Conservation (phyloP, 2,329 filamentous ascomycete species). For the Volutella citrinella region DNA sequence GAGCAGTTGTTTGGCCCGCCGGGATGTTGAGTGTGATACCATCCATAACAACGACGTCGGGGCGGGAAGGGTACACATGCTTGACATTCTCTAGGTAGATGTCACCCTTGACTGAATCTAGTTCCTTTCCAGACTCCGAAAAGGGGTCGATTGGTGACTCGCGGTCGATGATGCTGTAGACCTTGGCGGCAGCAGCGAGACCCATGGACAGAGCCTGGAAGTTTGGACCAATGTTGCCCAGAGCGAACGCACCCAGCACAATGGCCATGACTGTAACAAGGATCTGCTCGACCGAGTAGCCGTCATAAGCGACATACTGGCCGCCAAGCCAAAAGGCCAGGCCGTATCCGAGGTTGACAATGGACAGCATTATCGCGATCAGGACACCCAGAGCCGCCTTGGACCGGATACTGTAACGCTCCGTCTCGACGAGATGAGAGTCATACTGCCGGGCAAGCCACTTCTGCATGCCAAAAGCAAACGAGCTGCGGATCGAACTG, state of each 20-base stretch:
- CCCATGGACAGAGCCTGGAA: constrained; percentile 73
- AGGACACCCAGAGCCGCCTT: constrained; percentile 67
- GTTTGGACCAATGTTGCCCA: constrained; percentile 77
- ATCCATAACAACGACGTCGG: constrained; percentile 37
- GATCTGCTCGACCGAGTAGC: constrained; percentile 63
- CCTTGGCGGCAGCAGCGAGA: constrained; percentile 76
- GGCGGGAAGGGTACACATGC: constrained; percentile 51
- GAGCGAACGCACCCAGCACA: constrained; percentile 77
- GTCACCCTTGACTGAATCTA: constrained; percentile 25
- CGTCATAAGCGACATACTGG: constrained; percentile 60
- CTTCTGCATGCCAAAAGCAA: constrained; percentile 82
- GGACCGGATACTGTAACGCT: constrained; percentile 65
- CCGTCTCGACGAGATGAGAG: constrained; percentile 61
- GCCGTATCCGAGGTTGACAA: constrained; percentile 75
- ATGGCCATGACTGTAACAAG: constrained; percentile 77
- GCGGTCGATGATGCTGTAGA: constrained; percentile 81
- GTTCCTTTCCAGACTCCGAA: constrained; percentile 26
- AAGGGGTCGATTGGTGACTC: constrained; percentile 38
- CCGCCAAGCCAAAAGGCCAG: constrained; percentile 78
- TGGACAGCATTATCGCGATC: constrained; percentile 70
- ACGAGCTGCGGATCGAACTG: constrained; percentile 78
- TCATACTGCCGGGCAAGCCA: constrained; percentile 77
- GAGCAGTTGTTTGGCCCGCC: constrained; percentile 42
- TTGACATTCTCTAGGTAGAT: constrained; percentile 41
- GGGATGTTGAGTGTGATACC: constrained; percentile 36